These are phyloP conservation scores for Prinsepia uniflora DNA, from an alignment of 306 rosid species.

Conservation along the genomic window DNA sequence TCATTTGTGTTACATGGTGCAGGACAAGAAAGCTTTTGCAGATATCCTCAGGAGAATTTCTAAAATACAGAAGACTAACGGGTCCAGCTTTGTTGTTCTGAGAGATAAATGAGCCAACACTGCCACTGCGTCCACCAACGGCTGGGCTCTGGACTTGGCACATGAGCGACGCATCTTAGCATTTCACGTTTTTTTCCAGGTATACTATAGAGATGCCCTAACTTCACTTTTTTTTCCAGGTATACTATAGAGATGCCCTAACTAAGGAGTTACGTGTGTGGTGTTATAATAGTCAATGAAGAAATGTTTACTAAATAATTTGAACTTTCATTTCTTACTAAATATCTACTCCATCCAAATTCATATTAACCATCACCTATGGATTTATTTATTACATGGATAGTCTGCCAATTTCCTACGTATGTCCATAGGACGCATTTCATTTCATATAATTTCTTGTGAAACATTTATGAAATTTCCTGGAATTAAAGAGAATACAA, in stretches of 20 bases:
- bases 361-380: background rate
- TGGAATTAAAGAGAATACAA: no score
- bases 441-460: no score
- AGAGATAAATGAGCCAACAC: constrained; percentile 38
- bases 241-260: background rate
- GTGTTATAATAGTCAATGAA: background rate
- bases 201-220: background rate
- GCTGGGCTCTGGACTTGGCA: no score
- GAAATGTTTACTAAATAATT: no score
- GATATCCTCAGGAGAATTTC: constrained; percentile 82
- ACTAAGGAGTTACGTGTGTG: background rate
- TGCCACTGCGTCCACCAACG: background rate
- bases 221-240: background rate
- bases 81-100: constrained; percentile 68
- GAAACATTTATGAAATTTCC: no score
- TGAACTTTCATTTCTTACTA: background rate
- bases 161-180: no score
- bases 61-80: constrained; percentile 75
- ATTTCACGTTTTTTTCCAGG: background rate
- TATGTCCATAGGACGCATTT: no score
- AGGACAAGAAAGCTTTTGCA: constrained; percentile 91
- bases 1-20: constrained; percentile 28
- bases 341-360: background rate
- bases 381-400: no score
- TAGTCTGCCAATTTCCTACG: no score